Evolutionary conservation across 208 protist species (phyloP).

Genomic region (Wallacemonas sp.): DNA sequence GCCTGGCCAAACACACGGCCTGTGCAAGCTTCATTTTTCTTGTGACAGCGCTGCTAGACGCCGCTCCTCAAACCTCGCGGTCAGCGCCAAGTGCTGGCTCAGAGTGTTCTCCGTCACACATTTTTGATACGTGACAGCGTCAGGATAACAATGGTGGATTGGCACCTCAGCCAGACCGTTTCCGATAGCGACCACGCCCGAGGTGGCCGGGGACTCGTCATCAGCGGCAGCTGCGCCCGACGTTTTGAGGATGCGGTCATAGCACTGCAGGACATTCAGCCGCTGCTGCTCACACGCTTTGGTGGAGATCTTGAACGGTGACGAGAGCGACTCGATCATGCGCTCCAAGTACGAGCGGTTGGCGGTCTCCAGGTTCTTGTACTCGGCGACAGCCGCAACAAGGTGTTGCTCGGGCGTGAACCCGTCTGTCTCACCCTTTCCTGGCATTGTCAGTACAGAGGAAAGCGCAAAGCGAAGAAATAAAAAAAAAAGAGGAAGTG

Average conservation of each 20-base stretch:
- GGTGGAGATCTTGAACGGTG: conserved; percentile 65
- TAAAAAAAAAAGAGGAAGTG: conserved; percentile 3
- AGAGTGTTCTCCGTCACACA: conserved; percentile 62
- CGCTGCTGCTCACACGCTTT: conserved; percentile 67
- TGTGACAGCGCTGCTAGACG: conserved; percentile 36
- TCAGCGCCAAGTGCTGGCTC: conserved; percentile 45
- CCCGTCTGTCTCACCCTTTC: conserved; percentile 21
- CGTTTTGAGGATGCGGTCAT: conserved; percentile 40
- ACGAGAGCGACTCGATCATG: conserved; percentile 62
- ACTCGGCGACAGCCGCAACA: conserved; percentile 57
- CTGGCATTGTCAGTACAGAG: neutral
- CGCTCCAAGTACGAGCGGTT: conserved; percentile 59
- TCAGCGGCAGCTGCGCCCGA: conserved; percentile 6
- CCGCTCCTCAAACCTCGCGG: conserved; percentile 43
- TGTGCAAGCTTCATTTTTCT: conserved; percentile 55
- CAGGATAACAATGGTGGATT: conserved; percentile 61
- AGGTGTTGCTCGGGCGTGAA: conserved; percentile 68
- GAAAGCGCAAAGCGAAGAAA: conserved; percentile 1
- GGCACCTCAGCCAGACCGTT: conserved; percentile 10
- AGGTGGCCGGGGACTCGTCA: no score
- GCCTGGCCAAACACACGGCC: no score
- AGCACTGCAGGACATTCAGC: conserved; percentile 56
- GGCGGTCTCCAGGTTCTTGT: conserved; percentile 58
- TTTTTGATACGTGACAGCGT: conserved; percentile 43
- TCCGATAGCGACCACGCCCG: neutral